Conservation (phyloP, 345 rosid species). For the Populus tremula region DNA sequence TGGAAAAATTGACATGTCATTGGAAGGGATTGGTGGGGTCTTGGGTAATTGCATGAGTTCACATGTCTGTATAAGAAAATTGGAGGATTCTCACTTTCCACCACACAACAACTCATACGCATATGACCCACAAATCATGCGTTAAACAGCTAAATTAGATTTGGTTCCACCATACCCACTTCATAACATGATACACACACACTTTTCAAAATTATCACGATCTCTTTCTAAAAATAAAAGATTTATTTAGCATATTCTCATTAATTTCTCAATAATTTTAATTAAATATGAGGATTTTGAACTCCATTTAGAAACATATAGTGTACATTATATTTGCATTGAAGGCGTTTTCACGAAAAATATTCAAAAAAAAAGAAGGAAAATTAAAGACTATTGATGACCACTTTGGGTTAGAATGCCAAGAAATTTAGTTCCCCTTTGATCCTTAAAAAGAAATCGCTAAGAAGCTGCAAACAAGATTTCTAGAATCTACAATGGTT, state of each 20-base stretch:
- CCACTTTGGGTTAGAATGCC: conserved; percentile 16
- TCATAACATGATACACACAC: conserved; percentile 6
- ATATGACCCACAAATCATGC: conserved; percentile 59
- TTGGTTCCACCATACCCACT: conserved; percentile 36
- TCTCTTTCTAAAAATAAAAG: conserved; percentile 9
- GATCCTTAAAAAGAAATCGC: conserved; percentile 20
- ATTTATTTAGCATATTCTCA: conserved; percentile 4
- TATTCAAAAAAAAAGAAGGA: background rate
- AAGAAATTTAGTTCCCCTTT: conserved; percentile 4
- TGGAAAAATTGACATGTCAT: conserved; percentile 8
- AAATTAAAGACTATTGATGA: background rate
- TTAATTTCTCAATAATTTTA: background rate
- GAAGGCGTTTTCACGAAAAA: background rate
- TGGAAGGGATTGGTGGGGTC: conserved; percentile 16
- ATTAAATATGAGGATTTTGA: background rate
- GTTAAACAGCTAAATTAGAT: conserved; percentile 53
- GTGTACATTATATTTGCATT: background rate
- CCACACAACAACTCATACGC: conserved; percentile 49
- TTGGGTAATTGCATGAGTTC: conserved; percentile 44
- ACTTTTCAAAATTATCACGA: conserved; percentile 19
- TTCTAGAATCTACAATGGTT: conserved; percentile 40
- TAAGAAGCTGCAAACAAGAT: conserved; percentile 35
- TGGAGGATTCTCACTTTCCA: conserved; percentile 53
- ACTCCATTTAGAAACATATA: background rate
- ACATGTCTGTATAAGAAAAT: conserved; percentile 42